These are phyloP conservation scores for Aspergillus eucalypticola DNA, from an alignment of 2,329 filamentous ascomycete species.

Conservation along the genomic window DNA sequence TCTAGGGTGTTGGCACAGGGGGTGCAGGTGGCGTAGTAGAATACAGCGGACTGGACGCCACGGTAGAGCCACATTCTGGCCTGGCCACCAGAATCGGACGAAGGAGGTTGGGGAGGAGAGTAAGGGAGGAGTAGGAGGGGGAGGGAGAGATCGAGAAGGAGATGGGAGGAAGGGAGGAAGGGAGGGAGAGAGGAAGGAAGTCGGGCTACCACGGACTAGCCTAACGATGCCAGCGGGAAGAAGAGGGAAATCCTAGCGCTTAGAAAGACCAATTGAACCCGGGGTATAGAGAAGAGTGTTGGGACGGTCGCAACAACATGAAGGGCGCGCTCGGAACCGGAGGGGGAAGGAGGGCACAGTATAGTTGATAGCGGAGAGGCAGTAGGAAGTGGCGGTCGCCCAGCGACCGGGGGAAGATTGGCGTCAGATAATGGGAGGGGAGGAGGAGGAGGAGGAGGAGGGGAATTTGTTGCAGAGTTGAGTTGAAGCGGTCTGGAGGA, in stretches of 20 bases:
- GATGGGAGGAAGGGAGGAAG: neutral
- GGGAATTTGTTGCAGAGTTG: constrained; percentile 1
- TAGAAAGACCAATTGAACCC: constrained; percentile 26
- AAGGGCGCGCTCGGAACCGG: constrained; percentile 31
- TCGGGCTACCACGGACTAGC: neutral
- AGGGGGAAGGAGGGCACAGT: constrained; percentile 14
- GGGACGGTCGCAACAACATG: constrained; percentile 35
- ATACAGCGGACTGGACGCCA: constrained; percentile 52
- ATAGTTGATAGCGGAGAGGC: constrained; percentile 10
- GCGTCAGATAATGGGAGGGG: constrained; percentile 5
- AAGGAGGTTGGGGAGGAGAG: constrained; percentile 13
- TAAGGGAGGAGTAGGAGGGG: neutral
- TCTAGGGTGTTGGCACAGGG: constrained; percentile 69
- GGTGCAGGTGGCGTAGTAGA: constrained; percentile 52
- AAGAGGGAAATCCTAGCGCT: constrained; percentile 10
- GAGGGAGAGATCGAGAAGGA: neutral
- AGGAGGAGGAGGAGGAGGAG: neutral
- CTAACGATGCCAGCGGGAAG: neutral
- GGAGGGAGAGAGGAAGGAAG: neutral
- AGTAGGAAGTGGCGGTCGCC: constrained; percentile 27
- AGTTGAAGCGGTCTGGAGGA: constrained; percentile 5
- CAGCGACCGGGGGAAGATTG: constrained; percentile 26
- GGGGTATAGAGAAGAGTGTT: constrained; percentile 26
- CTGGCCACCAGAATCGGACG: constrained; percentile 11
- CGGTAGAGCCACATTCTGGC: constrained; percentile 49